phyloP scores from a whole-genome alignment of 1,284 basidiomycete genomes.

The Mrakiaceae sp. region DNA sequence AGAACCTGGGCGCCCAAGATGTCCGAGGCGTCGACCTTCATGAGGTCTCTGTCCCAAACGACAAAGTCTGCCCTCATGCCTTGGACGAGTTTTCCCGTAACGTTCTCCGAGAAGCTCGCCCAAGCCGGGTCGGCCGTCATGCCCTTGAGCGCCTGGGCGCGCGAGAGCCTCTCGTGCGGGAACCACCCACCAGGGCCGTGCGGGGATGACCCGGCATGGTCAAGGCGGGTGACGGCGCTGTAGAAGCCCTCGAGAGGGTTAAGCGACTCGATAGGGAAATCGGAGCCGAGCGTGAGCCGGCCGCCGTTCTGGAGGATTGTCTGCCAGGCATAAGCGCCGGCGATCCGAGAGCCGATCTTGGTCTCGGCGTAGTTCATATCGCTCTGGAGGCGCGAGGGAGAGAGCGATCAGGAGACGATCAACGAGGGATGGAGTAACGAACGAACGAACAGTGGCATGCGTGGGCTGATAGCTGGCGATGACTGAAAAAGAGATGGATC shows the following conservation, averaged over 20 bases:
- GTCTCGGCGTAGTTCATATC: constrained; percentile 85
- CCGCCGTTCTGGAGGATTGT: constrained; percentile 52
- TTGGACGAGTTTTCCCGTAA: constrained; percentile 28
- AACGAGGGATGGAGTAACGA: background rate
- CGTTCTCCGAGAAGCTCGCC: constrained; percentile 64
- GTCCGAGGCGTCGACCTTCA: constrained; percentile 49
- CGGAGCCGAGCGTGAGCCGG: constrained; percentile 55
- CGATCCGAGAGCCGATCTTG: constrained; percentile 64
- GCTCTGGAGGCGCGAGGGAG: background rate
- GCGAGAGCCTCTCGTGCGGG: constrained; percentile 54
- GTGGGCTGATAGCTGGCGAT: constrained; percentile 89
- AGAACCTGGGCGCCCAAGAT: constrained; percentile 61
- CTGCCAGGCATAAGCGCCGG: constrained; percentile 79
- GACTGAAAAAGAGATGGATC: constrained; percentile 40
- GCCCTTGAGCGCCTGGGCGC: constrained; percentile 50
- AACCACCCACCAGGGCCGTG: constrained; percentile 72
- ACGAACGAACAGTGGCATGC: constrained; percentile 53
- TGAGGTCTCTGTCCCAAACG: constrained; percentile 47
- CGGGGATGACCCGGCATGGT: constrained; percentile 58
- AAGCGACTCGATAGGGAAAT: constrained; percentile 71
- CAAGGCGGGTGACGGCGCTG: constrained; percentile 66
- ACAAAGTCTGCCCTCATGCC: constrained; percentile 13
- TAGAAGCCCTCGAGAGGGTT: constrained; percentile 56
- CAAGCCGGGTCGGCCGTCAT: constrained; percentile 80
- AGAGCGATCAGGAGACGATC: background rate